phyloP scores from a whole-genome alignment of 1,139 yeast genomes.

The Yamadazyma friedrichii region DNA sequence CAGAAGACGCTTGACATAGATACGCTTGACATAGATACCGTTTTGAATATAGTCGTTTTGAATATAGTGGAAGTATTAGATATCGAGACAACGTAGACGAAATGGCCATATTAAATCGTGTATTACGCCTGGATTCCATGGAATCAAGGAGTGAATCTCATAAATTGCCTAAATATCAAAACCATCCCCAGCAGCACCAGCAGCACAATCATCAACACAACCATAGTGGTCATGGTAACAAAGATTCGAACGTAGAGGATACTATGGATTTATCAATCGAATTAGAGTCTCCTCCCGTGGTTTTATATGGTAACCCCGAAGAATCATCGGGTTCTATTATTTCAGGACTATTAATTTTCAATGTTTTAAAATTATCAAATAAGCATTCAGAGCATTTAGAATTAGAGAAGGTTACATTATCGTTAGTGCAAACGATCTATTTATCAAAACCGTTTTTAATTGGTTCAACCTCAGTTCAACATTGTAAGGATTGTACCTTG shows the following conservation, averaged over 20 bases:
- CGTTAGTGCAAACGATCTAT: slow-evolving; percentile 66
- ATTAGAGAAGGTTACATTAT: slow-evolving; percentile 58
- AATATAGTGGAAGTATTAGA: no score
- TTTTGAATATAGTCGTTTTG: no score
- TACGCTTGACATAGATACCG: no score
- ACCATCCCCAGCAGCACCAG: background rate
- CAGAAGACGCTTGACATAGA: no score
- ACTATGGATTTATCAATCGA: slow-evolving; percentile 48
- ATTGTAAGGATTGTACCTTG: slow-evolving; percentile 58
- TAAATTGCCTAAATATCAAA: background rate
- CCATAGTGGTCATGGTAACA: slow-evolving; percentile 3
- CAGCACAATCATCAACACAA: background rate
- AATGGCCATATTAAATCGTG: slow-evolving; percentile 17
- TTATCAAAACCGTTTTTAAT: slow-evolving; percentile 66
- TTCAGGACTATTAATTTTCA: slow-evolving; percentile 61
- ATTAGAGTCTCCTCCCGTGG: slow-evolving; percentile 88
- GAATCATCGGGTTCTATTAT: slow-evolving; percentile 86
- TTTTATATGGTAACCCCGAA: slow-evolving; percentile 72
- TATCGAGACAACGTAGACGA: background rate
- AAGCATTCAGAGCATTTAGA: slow-evolving; percentile 17
- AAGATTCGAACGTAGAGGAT: background rate
- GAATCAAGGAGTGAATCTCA: slow-evolving; percentile 1
- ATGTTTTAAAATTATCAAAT: slow-evolving; percentile 12
- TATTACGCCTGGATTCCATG: slow-evolving; percentile 10
- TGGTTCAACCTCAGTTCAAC: slow-evolving; percentile 45